Base-by-base conservation (phyloP, 257 asterid genomes). In the Capsicum baccatum region DNA sequence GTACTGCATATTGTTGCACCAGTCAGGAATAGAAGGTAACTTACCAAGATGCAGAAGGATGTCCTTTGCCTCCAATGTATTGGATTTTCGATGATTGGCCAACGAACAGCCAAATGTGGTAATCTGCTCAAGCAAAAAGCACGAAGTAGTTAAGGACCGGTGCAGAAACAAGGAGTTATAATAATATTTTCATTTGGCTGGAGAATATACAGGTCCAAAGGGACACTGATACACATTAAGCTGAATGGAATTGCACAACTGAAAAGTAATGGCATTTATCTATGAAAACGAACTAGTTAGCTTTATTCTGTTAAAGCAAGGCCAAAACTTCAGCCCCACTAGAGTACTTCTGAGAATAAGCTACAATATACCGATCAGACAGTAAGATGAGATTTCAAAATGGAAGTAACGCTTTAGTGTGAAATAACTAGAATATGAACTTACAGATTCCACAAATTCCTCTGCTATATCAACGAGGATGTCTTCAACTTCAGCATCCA, bases 371-470 rank as follows among this genome's bases (percentile, higher is more conserved):
- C 79, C 84, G 15, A 82, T 63, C 59, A 48, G 39, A 82, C 5
- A 66, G 54, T 50, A 12, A 52, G 6, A 50, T 50, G 14, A 48
- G 8, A 63, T 17, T 4, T 66, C 14, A 50, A 39, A 21, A 0
- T 14, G 64, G 26, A 48, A 69, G 79, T 8, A 64, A 63, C 15
- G 62, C 71, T 70, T 59, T 56, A 26, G 63, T 71, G 35, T 10
- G 54, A 79, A 68, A 59, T 55, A 21, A 73, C 47, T 55, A 69
- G 60, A 52, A 73, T 14, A 81, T 8, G 68, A 88, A 88, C 99
- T 94, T 86, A 96, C 99, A 21, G 99, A 94, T 88, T 97, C 98
- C 87, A 97, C 94, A 88, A 95, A 97, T 67, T 95, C 99, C 86
- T 95, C 99, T 2, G 97, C 99, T 79, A 95, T 87, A 89, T 94